A percentile compares a stretch with the other conserved stretches of the same genome.
Evolutionary conservation across 768 basidiomycete genomes (phyloP).

Genomic region (Naganishia kalamii): DNA sequence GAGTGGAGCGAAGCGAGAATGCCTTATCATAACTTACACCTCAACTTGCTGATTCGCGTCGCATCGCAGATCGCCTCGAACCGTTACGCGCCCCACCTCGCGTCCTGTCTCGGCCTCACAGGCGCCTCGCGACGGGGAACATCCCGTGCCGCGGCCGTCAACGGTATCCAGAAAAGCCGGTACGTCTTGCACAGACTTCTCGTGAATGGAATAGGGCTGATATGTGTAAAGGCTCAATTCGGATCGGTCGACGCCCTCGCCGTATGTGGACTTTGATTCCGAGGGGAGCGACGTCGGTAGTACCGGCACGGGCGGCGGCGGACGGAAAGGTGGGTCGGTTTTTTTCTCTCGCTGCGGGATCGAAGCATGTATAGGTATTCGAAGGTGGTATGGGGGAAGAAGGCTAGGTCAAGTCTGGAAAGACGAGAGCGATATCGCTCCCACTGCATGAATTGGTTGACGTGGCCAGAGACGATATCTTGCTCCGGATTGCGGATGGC

Average conservation of each 20-base stretch:
- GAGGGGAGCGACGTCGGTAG: conserved; percentile 18
- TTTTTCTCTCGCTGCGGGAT: neutral
- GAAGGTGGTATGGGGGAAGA: too few relatives aligned
- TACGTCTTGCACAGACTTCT: neutral
- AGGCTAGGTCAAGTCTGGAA: too few relatives aligned
- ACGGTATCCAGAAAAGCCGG: conserved; percentile 11
- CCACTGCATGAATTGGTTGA: too few relatives aligned
- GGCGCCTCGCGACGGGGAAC: conserved; percentile 16
- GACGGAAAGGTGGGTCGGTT: neutral
- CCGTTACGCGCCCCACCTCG: conserved; percentile 24
- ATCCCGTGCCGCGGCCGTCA: conserved; percentile 16
- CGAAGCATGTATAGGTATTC: too few relatives aligned
- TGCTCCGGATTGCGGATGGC: too few relatives aligned
- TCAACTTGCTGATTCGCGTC: neutral
- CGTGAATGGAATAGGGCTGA: too few relatives aligned
- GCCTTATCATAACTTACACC: neutral
- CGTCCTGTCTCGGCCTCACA: conserved; percentile 21
- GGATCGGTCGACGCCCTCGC: conserved; percentile 3
- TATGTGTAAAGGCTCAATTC: neutral
- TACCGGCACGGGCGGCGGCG: neutral
- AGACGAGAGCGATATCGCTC: too few relatives aligned
- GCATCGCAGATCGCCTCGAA: conserved; percentile 21
- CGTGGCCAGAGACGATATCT: too few relatives aligned
- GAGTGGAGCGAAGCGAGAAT: neutral
- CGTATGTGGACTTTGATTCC: conserved; percentile 18